Evolutionary conservation across 2,329 filamentous ascomycete genomes (phyloP), one percentile per base, ranked within the genome.

Genomic region (Cladophialophora exuberans): DNA sequence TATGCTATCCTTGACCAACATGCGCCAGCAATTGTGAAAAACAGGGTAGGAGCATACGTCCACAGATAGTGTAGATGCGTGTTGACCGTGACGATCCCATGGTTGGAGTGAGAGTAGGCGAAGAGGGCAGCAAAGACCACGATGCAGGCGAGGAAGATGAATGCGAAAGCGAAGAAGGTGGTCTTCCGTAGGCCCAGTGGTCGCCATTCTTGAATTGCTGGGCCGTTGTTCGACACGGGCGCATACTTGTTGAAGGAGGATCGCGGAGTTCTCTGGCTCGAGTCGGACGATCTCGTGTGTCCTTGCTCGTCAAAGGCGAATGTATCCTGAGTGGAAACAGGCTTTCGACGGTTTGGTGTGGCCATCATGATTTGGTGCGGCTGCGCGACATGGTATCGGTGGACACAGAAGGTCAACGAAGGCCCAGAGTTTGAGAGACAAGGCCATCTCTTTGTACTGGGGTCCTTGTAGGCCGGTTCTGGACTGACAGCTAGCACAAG

Each of bases 21-120:
- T 11, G 46, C 46, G 13, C 22, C 30, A 20, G 23, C 28, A 35
- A 52, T n/a, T 2, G 48, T 52, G 18, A 52, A 41, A 23, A 52
- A 30, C 39, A 41, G 35, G 30, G 48, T 43, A 7, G 48, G 48
- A 7, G 22, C 36, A 44, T 52, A 52, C 20, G 48, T 52, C 48
- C 48, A 52, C 6, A 52, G 23, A 18, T 52, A 52, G 20, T 52
- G 38, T 7, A 41, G 36, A 52, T 43, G 22, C 31, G n/a, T 43
- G 23, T 52, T n/a, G 48, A 52, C 35, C 6, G 18, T 44, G 10
- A 25, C 20, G 15, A 44, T 20, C n/a, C 41, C 41, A 11, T 44
- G 18, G 18, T 26, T 5, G 28, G 41, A 25, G 13, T 23, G 20
- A 11, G 41, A 44, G 41, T 25, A 30, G 41, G 20, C 10, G 18